Evolutionary conservation across 768 basidiomycete species (phyloP).

Genomic region (Vararia minispora): DNA sequence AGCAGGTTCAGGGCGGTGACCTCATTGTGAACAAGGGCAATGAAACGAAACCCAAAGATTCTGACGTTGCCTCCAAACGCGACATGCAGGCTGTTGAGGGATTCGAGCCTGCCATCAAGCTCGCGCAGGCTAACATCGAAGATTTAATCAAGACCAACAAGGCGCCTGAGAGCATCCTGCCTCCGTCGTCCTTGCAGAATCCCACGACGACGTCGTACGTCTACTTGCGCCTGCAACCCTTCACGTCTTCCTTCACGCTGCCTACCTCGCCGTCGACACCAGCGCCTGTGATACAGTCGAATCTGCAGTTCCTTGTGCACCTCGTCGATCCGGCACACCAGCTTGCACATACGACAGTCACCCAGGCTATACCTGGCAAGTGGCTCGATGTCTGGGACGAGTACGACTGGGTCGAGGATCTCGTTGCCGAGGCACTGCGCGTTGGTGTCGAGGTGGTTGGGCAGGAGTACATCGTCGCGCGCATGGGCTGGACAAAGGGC

Average conservation of each 20-base stretch:
- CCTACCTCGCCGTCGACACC: slow-evolving; percentile 20
- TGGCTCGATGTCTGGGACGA: slow-evolving; percentile 91
- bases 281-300: slow-evolving; percentile 18
- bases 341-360: slow-evolving; percentile 64
- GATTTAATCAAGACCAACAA: slow-evolving; percentile 61
- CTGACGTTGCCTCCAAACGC: slow-evolving; percentile 32
- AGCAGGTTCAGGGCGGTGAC: slow-evolving; percentile 90
- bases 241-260: slow-evolving; percentile 44
- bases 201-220: slow-evolving; percentile 82
- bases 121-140: slow-evolving; percentile 77
- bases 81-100: slow-evolving; percentile 79
- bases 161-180: slow-evolving; percentile 22
- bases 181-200: slow-evolving; percentile 28
- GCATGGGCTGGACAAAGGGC: slow-evolving; percentile 72
- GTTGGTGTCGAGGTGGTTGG: slow-evolving; percentile 84
- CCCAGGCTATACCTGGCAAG: slow-evolving; percentile 70
- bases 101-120: slow-evolving; percentile 72
- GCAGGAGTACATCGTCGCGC: slow-evolving; percentile 78
- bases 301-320: slow-evolving; percentile 54
- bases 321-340: slow-evolving; percentile 72
- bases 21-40: slow-evolving; percentile 78
- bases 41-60: slow-evolving; percentile 59
- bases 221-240: slow-evolving; percentile 90
- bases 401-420: slow-evolving; percentile 94
- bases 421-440: slow-evolving; percentile 77